Conservation (phyloP, 441 rosid species). For the Eugenia klotzschiana region DNA sequence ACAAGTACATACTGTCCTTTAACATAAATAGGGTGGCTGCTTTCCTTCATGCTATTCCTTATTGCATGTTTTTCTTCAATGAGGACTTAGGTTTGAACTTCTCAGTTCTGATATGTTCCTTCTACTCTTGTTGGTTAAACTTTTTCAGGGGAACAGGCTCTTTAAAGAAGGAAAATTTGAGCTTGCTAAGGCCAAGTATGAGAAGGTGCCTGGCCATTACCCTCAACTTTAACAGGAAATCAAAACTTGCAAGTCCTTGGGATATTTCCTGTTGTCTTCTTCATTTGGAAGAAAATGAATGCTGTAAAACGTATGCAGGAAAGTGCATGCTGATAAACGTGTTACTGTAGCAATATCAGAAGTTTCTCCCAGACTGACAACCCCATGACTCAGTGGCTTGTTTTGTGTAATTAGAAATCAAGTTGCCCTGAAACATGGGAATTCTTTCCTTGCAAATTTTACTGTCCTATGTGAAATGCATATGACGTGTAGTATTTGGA, state of each 20-base stretch:
- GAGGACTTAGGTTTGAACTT: background rate
- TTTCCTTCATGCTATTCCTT: background rate
- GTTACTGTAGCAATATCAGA: background rate
- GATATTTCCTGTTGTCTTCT: background rate
- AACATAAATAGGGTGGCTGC: background rate
- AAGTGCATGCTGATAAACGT: no score
- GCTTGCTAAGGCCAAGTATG: conserved; percentile 90
- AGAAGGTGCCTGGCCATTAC: conserved; percentile 44
- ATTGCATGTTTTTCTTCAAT: background rate
- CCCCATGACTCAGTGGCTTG: background rate
- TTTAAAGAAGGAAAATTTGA: conserved; percentile 92
- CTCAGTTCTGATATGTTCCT: background rate
- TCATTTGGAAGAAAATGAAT: background rate
- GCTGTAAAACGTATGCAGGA: background rate
- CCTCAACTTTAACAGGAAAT: background rate
- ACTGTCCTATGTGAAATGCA: background rate
- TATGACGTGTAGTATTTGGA: background rate
- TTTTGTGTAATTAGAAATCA: background rate
- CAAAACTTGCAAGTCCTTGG: background rate
- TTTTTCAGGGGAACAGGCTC: conserved; percentile 77
- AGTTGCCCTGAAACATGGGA: background rate
- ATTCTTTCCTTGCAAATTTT: background rate
- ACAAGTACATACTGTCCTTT: background rate
- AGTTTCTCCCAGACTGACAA: background rate
- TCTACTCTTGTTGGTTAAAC: background rate